Percentiles rank a stretch among this genome's conserved stretches.
phyloP scores from a whole-genome alignment of 164 flowering plant genomes.

The Umbellularia californica region DNA sequence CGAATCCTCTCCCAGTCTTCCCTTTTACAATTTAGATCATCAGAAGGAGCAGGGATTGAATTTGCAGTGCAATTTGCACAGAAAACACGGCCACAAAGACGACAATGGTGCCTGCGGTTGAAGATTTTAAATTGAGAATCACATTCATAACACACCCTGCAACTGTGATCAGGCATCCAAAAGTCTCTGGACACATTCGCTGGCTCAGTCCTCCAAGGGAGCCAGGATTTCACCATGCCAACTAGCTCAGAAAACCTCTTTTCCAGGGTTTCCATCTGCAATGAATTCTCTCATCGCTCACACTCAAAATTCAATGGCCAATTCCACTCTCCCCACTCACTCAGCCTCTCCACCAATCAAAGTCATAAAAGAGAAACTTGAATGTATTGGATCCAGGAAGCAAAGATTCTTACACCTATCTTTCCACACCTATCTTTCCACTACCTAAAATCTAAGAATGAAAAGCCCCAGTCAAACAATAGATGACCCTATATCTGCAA shows the following conservation, averaged over 20 bases:
- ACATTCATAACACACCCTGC: constrained; percentile 94
- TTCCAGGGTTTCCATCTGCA: constrained; percentile 62
- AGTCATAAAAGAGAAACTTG: not conserved
- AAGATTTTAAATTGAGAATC: constrained; percentile 76
- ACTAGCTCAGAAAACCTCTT: constrained; percentile 51
- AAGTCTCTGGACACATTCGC: constrained; percentile 82
- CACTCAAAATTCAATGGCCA: constrained; percentile 6
- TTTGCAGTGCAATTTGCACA: constrained; percentile 88
- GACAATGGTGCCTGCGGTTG: constrained; percentile 91
- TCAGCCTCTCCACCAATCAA: not conserved
- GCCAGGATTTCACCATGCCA: constrained; percentile 60
- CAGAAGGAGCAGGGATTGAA: constrained; percentile 53
- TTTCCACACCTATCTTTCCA: not conserved
- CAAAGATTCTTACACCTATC: not conserved
- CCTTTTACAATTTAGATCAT: constrained; percentile 28
- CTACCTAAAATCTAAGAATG: not conserved
- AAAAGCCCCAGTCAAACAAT: not conserved
- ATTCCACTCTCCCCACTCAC: not conserved
- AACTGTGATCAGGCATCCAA: constrained; percentile 99
- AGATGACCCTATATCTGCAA: not conserved
- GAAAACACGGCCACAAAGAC: constrained; percentile 87
- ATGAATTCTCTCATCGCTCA: constrained; percentile 45
- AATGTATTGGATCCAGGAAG: not conserved
- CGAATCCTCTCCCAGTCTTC: constrained; percentile 77
- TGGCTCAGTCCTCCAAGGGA: constrained; percentile 69